Evolutionary conservation across 1,284 basidiomycete genomes (phyloP).

Genomic region (Schizophyllum commune): DNA sequence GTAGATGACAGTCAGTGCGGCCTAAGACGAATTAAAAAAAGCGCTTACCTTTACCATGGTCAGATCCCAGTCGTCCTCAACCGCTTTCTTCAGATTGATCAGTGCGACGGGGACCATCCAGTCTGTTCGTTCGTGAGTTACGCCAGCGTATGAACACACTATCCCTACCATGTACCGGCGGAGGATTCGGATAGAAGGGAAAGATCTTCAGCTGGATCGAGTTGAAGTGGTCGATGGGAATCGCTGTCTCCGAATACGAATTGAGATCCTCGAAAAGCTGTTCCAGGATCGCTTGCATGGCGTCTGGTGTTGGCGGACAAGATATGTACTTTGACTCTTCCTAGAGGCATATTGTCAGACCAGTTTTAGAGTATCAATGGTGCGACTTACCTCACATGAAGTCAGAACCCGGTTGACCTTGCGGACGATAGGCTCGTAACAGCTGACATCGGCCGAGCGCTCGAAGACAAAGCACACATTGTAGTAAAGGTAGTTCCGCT

Average conservation of each 20-base stretch:
- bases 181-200: conserved; percentile 93
- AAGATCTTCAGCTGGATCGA: conserved; percentile 94
- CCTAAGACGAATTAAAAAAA: background rate
- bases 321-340: conserved; percentile 89
- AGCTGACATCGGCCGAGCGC: conserved; percentile 79
- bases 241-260: conserved; percentile 93
- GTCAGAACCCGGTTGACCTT: conserved; percentile 89
- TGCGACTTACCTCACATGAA: conserved; percentile 72
- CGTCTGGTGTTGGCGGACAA: conserved; percentile 57
- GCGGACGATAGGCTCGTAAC: conserved; percentile 93
- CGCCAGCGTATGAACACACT: too few relatives aligned
- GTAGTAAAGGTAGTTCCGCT: conserved; percentile 87
- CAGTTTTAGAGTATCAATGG: conserved; percentile 1
- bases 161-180: conserved; percentile 46
- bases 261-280: conserved; percentile 97
- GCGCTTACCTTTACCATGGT: conserved; percentile 77
- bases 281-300: conserved; percentile 85
- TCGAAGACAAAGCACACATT: conserved; percentile 98
- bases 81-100: conserved; percentile 73
- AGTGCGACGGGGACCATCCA: conserved; percentile 95
- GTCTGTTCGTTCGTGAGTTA: conserved; percentile 30
- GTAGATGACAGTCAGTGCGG: conserved; percentile 3
- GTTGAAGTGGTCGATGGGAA: conserved; percentile 83
- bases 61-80: conserved; percentile 93
- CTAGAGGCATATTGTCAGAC: conserved; percentile 29